Conservation (phyloP, 2,329 filamentous ascomycete genomes). For the Fusarium nematophilum region DNA sequence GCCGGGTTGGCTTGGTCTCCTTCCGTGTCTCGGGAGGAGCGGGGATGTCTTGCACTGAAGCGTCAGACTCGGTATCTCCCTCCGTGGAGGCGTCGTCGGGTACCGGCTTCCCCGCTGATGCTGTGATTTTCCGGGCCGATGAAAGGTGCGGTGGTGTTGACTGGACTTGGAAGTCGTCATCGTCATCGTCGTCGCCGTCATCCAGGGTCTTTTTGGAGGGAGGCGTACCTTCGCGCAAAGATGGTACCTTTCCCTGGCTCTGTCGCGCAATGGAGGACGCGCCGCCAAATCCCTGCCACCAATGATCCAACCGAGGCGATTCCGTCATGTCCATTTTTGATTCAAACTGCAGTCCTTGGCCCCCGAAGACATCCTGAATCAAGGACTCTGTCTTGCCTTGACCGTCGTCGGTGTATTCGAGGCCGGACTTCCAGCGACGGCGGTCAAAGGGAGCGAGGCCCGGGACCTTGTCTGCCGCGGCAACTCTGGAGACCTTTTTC, state of each 20-base stretch:
- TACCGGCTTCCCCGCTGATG: constrained; percentile 12
- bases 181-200: constrained; percentile 51
- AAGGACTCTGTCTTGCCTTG: constrained; percentile 51
- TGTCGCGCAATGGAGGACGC: constrained; percentile 40
- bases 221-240: constrained; percentile 13
- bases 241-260: constrained; percentile 25
- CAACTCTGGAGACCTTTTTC: constrained; percentile 57
- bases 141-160: constrained; percentile 56
- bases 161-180: constrained; percentile 65
- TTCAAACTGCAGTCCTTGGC: constrained; percentile 46
- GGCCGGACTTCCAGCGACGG: constrained; percentile 51
- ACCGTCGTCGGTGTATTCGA: constrained; percentile 36
- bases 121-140: constrained; percentile 40
- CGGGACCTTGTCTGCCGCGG: constrained; percentile 61
- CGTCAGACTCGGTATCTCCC: constrained; percentile 43
- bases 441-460: constrained; percentile 63
- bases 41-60: constrained; percentile 11
- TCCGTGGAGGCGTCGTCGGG: constrained; percentile 49
- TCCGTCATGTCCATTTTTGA: constrained; percentile 46
- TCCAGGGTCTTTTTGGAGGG: constrained; percentile 28
- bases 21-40: constrained; percentile 20
- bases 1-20: constrained; percentile 31
- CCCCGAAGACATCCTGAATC: constrained; percentile 56
- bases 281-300: constrained; percentile 60
- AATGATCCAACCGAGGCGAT: constrained; percentile 55